Evolutionary conservation across 108 stramenopile species (phyloP).

Genomic region (Skeletonema tropicum): DNA sequence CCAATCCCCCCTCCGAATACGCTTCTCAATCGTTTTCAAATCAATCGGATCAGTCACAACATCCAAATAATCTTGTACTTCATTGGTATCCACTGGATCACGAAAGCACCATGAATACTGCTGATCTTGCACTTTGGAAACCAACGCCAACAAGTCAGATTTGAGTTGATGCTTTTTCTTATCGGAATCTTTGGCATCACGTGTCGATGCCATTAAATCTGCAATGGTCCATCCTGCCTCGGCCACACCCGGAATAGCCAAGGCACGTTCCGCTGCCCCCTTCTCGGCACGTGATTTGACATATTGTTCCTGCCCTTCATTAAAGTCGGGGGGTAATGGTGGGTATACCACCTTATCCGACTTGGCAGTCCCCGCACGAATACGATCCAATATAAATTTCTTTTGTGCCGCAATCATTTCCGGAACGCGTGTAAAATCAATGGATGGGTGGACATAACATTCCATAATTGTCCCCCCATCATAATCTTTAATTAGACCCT

Average conservation of each 20-base stretch:
- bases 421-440: slow-evolving; percentile 89
- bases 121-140: slow-evolving; percentile 86
- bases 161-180: slow-evolving; percentile 71
- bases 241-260: slow-evolving; percentile 87
- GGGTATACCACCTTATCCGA: slow-evolving; percentile 70
- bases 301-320: slow-evolving; percentile 51
- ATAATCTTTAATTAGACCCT: slow-evolving; percentile 98
- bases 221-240: slow-evolving; percentile 95
- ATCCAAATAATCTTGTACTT: slow-evolving; percentile 89
- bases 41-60: slow-evolving; percentile 91
- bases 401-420: slow-evolving; percentile 85
- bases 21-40: slow-evolving; percentile 83
- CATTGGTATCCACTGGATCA: slow-evolving; percentile 89
- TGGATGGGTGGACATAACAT: slow-evolving; percentile 96
- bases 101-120: slow-evolving; percentile 94
- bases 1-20: slow-evolving; percentile 81
- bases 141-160: slow-evolving; percentile 67
- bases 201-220: slow-evolving; percentile 65
- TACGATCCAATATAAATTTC: slow-evolving; percentile 65
- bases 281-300: slow-evolving; percentile 41
- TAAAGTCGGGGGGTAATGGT: slow-evolving; percentile 64
- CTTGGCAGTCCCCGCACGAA: slow-evolving; percentile 54
- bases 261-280: slow-evolving; percentile 63
- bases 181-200: slow-evolving; percentile 75
- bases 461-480: slow-evolving; percentile 99